Evolutionary conservation across 495 filamentous ascomycete species (phyloP).

Genomic region (Trichoderma reesei): DNA sequence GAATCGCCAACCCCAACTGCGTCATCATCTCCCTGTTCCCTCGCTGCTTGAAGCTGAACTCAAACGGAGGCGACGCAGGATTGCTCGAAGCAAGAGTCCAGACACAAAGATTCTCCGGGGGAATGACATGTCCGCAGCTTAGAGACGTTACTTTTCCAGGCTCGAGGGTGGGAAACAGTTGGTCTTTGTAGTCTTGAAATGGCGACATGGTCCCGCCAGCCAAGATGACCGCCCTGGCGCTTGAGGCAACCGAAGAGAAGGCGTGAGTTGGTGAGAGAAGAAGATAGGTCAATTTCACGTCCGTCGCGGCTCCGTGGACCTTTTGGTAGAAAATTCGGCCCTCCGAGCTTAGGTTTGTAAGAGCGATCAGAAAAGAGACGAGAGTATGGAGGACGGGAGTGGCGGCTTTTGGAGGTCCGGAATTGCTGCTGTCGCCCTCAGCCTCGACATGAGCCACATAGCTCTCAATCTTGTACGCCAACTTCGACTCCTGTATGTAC

Average conservation of each 20-base stretch:
- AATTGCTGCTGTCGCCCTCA: slow-evolving; percentile 17
- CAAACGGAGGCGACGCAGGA: slow-evolving; percentile 44
- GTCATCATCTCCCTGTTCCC: slow-evolving; percentile 51
- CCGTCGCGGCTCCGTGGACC: slow-evolving; percentile 22
- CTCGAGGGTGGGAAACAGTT: slow-evolving; percentile 72
- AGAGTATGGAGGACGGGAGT: slow-evolving; percentile 75
- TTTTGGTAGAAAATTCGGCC: slow-evolving; percentile 76
- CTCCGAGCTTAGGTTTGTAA: slow-evolving; percentile 84
- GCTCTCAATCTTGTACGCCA: slow-evolving; percentile 89
- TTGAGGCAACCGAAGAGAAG: slow-evolving; percentile 78
- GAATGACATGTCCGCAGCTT: slow-evolving; percentile 92
- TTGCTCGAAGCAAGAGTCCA: slow-evolving; percentile 40
- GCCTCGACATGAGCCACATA: slow-evolving; percentile 58
- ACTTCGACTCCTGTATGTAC: slow-evolving; percentile 85
- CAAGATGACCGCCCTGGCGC: slow-evolving; percentile 79
- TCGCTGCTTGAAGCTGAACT: slow-evolving; percentile 79
- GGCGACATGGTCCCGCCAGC: slow-evolving; percentile 98
- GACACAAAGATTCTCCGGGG: slow-evolving; percentile 66
- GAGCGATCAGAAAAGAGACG: slow-evolving; percentile 67
- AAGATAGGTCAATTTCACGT: slow-evolving; percentile 68
- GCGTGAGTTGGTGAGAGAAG: slow-evolving; percentile 89
- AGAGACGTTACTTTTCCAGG: slow-evolving; percentile 60
- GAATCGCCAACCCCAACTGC: slow-evolving; percentile 62
- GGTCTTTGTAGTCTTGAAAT: slow-evolving; percentile 76
- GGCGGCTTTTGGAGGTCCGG: slow-evolving; percentile 23